These are phyloP conservation scores for Penicillium diatomitis DNA, from an alignment of 495 filamentous ascomycete genomes.

Conservation along the genomic window DNA sequence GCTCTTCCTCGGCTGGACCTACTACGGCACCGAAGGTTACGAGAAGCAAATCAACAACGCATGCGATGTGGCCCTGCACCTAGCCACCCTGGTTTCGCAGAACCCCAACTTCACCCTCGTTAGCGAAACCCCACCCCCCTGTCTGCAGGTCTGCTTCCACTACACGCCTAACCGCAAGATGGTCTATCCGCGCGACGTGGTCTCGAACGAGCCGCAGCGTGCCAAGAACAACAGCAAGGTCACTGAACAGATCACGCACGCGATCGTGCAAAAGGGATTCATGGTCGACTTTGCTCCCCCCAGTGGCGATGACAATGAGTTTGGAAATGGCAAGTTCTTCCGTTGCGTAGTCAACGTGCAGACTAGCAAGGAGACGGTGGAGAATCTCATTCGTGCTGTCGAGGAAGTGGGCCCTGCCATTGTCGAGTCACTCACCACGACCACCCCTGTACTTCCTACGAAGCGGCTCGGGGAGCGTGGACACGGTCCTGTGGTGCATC, in stretches of 20 bases:
- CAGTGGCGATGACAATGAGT: conserved; percentile 37
- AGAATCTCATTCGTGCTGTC: conserved; percentile 66
- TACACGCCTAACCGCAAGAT: conserved; percentile 54
- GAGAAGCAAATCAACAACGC: conserved; percentile 56
- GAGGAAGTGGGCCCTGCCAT: conserved; percentile 52
- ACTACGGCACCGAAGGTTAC: conserved; percentile 66
- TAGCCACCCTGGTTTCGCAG: conserved; percentile 47
- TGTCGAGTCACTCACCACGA: conserved; percentile 22
- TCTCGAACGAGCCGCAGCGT: conserved; percentile 32
- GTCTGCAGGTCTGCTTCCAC: conserved; percentile 93
- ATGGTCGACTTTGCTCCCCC: conserved; percentile 91
- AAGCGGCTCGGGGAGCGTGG: conserved; percentile 25
- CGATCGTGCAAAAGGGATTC: conserved; percentile 64
- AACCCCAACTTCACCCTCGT: conserved; percentile 58
- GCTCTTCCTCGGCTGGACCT: conserved; percentile 77
- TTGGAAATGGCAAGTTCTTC: conserved; percentile 69
- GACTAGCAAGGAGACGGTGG: conserved; percentile 64
- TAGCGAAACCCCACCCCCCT: conserved; percentile 69
- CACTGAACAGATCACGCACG: conserved; percentile 58
- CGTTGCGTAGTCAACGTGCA: conserved; percentile 76
- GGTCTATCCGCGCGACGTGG: conserved; percentile 23
- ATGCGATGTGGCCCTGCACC: conserved; percentile 55
- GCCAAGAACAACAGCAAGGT: conserved; percentile 55
- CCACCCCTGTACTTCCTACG: conserved; percentile 2
- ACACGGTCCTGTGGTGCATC: conserved; percentile 30